Conservation (phyloP, 257 asterid genomes). For the Handroanthus guayacan region DNA sequence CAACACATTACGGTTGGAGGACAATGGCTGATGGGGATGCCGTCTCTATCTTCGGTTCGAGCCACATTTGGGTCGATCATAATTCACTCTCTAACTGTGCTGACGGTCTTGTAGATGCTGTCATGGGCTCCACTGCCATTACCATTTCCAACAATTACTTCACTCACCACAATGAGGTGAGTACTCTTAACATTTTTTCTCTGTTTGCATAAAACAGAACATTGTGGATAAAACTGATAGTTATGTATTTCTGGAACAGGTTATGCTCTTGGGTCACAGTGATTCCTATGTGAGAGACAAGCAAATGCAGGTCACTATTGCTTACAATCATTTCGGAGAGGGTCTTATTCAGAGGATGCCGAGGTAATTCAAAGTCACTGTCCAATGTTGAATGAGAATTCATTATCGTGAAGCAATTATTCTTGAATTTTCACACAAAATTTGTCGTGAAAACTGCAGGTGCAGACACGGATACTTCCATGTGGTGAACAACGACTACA, state of each 20-base stretch:
- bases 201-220: neutral
- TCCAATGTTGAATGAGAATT: neutral
- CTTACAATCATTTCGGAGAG: slow-evolving; percentile 90
- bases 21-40: slow-evolving; percentile 97
- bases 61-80: slow-evolving; percentile 95
- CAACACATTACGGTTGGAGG: slow-evolving; percentile 87
- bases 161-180: slow-evolving; percentile 92
- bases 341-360: slow-evolving; percentile 98
- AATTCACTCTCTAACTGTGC: slow-evolving; percentile 89
- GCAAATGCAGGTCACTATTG: slow-evolving; percentile 96
- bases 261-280: slow-evolving; percentile 93
- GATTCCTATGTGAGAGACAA: slow-evolving; percentile 83
- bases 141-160: slow-evolving; percentile 89
- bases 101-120: slow-evolving; percentile 94
- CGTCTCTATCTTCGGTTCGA: slow-evolving; percentile 82
- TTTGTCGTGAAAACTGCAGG: slow-evolving; percentile 49
- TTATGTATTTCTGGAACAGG: slow-evolving; percentile 52
- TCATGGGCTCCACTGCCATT: slow-evolving; percentile 92
- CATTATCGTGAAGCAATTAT: too few species aligned
- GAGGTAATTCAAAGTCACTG: slow-evolving; percentile 51
- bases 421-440: neutral
- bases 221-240: neutral
- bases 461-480: slow-evolving; percentile 95
- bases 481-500: slow-evolving; percentile 95
- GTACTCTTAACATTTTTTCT: slow-evolving; percentile 2